phyloP scores from a whole-genome alignment of 768 basidiomycete genomes.

The Leccinellum luteum region DNA sequence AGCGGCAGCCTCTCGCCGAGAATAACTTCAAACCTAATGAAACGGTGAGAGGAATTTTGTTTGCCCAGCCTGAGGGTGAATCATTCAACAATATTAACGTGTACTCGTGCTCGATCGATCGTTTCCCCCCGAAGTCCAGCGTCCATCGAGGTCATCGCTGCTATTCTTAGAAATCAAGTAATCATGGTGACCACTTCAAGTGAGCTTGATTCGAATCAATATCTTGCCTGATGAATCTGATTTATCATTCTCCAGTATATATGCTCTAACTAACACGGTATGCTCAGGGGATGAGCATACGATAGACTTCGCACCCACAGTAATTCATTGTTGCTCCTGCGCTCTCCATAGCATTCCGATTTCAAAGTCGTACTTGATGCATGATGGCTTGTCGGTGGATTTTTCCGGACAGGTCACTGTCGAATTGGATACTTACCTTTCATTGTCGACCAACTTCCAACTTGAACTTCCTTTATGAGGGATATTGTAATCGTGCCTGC shows the following conservation, averaged over 20 bases:
- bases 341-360: neutral
- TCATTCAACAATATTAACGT: too few relatives aligned
- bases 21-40: too few relatives aligned
- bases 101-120: neutral
- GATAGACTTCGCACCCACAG: neutral
- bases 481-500: conserved; percentile 9
- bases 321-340: too few relatives aligned
- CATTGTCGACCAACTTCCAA: neutral
- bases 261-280: neutral
- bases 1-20: too few relatives aligned
- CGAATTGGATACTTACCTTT: neutral
- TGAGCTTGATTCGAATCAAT: neutral
- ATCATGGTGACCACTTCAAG: neutral
- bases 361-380: neutral
- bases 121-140: neutral
- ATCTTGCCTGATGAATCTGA: neutral
- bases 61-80: too few relatives aligned
- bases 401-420: neutral
- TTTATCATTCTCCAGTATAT: neutral
- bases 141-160: too few relatives aligned
- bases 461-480: neutral
- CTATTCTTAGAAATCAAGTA: too few relatives aligned
- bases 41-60: too few relatives aligned
- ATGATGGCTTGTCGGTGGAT: neutral
- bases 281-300: neutral